A percentile compares a stretch with the other conserved stretches of the same genome.
Evolutionary conservation across 2,329 filamentous ascomycete genomes (phyloP).

Genomic region (Xylogone sp.): DNA sequence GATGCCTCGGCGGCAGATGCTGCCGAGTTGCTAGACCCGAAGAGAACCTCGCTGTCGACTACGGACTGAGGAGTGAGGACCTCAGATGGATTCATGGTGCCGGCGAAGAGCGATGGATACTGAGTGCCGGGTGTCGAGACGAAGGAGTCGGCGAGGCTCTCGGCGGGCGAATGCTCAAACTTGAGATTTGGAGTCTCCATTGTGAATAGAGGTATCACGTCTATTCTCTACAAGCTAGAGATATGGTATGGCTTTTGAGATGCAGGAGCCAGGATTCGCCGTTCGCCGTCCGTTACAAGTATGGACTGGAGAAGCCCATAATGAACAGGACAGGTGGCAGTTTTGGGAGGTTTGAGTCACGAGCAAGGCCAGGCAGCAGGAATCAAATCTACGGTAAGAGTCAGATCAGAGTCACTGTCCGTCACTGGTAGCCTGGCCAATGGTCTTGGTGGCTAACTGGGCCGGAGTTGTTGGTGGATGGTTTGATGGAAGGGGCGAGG

Average conservation of each 20-base stretch:
- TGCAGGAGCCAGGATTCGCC: neutral
- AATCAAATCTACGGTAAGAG: neutral
- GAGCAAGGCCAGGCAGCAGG: neutral
- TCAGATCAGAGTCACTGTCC: neutral
- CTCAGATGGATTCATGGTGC: constrained; percentile 21
- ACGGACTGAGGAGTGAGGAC: constrained; percentile 29
- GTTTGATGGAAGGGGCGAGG: neutral
- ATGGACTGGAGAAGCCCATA: neutral
- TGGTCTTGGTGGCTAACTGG: neutral
- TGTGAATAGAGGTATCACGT: neutral
- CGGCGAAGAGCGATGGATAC: constrained; percentile 27
- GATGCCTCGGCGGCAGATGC: constrained; percentile 11
- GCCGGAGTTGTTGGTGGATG: neutral
- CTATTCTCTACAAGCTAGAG: neutral
- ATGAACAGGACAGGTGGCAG: neutral
- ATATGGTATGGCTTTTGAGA: neutral
- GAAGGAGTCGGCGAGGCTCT: constrained; percentile 28
- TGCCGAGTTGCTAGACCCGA: constrained; percentile 15
- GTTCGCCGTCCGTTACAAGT: neutral
- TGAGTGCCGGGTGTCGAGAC: constrained; percentile 26
- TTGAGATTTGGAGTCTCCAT: constrained; percentile 24
- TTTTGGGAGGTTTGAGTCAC: neutral
- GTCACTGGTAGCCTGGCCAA: neutral
- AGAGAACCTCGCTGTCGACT: constrained; percentile 23
- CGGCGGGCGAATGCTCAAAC: constrained; percentile 27